Evolutionary conservation across 2,329 filamentous ascomycete genomes (phyloP).

Genomic region (Cryphonectria naterciae): DNA sequence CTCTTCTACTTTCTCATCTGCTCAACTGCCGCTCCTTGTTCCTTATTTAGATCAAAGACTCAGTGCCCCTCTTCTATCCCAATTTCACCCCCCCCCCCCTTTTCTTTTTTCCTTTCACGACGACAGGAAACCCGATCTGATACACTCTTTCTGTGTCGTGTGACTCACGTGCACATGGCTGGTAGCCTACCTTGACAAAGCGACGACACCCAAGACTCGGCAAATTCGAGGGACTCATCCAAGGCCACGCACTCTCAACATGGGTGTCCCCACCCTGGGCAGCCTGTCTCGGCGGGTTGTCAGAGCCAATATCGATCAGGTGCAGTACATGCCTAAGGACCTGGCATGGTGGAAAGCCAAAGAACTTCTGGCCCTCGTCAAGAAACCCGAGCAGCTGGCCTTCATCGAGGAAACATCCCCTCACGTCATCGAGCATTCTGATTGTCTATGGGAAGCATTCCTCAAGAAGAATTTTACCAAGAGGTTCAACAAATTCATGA

Average conservation of each 20-base stretch:
- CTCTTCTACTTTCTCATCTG: background rate
- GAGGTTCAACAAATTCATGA: conserved; percentile 52
- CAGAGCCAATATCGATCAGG: conserved; percentile 3
- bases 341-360: conserved; percentile 62
- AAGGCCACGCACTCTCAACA: background rate
- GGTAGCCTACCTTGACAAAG: background rate
- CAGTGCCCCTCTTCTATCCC: background rate
- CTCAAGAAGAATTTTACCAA: conserved; percentile 78
- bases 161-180: background rate
- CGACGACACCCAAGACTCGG: background rate
- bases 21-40: background rate
- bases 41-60: background rate
- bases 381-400: conserved; percentile 74
- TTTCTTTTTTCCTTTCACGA: background rate
- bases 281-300: background rate
- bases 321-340: background rate
- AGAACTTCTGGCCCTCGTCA: conserved; percentile 71
- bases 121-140: background rate
- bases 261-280: background rate
- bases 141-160: background rate
- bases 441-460: conserved; percentile 76
- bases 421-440: conserved; percentile 69
- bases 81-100: background rate
- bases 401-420: conserved; percentile 75
- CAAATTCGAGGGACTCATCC: background rate